Base-by-base conservation (phyloP, 129 eudicot species). In the Centaurea solstitialis region DNA sequence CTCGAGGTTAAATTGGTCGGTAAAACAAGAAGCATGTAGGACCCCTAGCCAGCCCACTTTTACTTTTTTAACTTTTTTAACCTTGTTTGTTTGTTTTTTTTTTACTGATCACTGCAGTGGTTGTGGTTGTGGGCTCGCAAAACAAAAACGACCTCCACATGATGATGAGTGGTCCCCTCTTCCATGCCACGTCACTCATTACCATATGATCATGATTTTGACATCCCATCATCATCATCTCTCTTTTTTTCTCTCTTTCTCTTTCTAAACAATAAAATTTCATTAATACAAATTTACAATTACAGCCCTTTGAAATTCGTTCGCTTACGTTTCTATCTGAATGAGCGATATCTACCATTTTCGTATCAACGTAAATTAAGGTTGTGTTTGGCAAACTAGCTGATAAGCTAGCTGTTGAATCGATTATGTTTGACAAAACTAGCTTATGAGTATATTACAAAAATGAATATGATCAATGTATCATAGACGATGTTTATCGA, bases 1-100 rank as follows among this genome's bases (percentile, higher is more conserved):
- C 76, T 81, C 85, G 81, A 81, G 81, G 85, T 81, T 75, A 82
- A 82, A 82, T 0, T 68, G 70, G 85, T 75, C 80, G 85, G 85
- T 81, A 35, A 81, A 81, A 81, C 47, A 35, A 22, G 75, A 50
- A 59, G 71, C 85, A 81, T 18, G 75, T 68, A 65, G 80, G 71
- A 4, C 75, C 64, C 38, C n/a, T 50, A 11, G 47, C 2, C 30
- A 26, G 1, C 30, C 2, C n/a, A 47, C 72, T 75, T 76, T 82
- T 47, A 75, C 76, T 75, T 75, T 68, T 41, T 28, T 23, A 75
- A 33, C 30, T 30, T 75, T 75, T 68, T 41, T 28, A 38, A 75
- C 45, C 30, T 30, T 73, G 62, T 80, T 80, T 80, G 43, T 68
- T 38, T 73, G 62, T 80, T 80, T 80, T 28, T 68, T 38, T 3